Conservation (phyloP, 768 basidiomycete genomes). For the Amylocystis lapponica region DNA sequence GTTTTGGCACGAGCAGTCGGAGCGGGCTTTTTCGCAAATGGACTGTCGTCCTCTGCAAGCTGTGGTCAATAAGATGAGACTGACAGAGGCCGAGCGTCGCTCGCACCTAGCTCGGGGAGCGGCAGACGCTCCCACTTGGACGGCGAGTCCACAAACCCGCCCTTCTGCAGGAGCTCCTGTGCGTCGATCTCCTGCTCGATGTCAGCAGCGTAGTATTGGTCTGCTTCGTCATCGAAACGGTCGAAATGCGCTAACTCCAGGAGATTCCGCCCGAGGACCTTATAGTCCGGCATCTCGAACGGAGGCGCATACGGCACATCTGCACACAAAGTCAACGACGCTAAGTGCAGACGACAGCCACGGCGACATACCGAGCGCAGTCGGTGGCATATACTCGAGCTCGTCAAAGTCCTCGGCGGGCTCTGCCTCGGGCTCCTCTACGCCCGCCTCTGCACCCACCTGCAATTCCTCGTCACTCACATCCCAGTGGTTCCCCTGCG, state of each 20-base stretch:
- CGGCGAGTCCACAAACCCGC: constrained; percentile 6
- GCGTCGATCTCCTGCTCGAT: constrained; percentile 14
- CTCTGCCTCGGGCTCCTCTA: constrained; percentile 17
- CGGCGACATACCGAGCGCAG: constrained; percentile 36
- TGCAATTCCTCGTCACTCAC: constrained; percentile 51
- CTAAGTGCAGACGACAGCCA: neutral
- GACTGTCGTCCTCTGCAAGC: constrained; percentile 9
- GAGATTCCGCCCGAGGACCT: constrained; percentile 32
- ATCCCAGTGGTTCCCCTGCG: constrained; percentile 70
- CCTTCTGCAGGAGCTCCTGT: constrained; percentile 2
- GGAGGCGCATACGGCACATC: constrained; percentile 39
- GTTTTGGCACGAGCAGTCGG: neutral
- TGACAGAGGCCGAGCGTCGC: neutral
- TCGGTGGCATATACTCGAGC: constrained; percentile 53
- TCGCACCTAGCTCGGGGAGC: constrained; percentile 12
- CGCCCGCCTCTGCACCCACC: constrained; percentile 20
- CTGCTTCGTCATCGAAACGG: constrained; percentile 27
- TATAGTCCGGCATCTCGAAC: constrained; percentile 48
- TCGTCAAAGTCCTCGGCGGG: constrained; percentile 35
- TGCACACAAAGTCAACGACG: constrained; percentile 18
- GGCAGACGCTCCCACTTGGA: neutral
- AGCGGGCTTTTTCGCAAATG: neutral
- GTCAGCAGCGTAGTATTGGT: constrained; percentile 17
- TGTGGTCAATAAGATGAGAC: neutral
- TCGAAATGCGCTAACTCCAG: constrained; percentile 32